Conservation (phyloP, 805 yeast species). For the Hermanozyma aechmeae region DNA sequence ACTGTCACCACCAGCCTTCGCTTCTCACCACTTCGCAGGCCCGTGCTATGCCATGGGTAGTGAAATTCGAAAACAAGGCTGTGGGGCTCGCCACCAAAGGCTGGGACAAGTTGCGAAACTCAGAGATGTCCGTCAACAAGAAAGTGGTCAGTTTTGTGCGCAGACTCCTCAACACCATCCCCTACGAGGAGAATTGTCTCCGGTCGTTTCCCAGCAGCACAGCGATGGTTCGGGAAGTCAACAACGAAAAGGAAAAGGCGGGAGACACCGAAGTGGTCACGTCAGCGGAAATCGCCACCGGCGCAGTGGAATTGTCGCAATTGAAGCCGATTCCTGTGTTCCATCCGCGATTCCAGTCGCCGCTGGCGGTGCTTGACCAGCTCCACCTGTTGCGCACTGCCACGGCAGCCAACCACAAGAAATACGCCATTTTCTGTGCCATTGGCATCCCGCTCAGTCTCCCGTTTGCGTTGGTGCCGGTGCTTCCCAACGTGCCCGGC, state of each 20-base stretch:
- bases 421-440: conserved; percentile 43
- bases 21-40: conserved; percentile 17
- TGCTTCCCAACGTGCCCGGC: conserved; percentile 90
- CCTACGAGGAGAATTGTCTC: conserved; percentile 74
- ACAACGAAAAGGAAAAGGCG: conserved; percentile 12
- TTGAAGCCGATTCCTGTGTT: conserved; percentile 31
- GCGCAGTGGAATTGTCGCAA: conserved; percentile 12
- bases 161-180: conserved; percentile 48
- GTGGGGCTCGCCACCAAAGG: conserved; percentile 41
- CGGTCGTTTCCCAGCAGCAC: conserved; percentile 65
- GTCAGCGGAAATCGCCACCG: conserved; percentile 8
- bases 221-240: conserved; percentile 44
- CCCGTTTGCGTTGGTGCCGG: conserved; percentile 74
- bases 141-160: conserved; percentile 47
- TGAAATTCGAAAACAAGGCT: conserved; percentile 36
- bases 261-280: conserved; percentile 5
- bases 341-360: conserved; percentile 27
- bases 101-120: conserved; percentile 55
- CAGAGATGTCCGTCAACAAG: conserved; percentile 48
- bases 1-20: conserved; percentile 49
- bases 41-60: conserved; percentile 20
- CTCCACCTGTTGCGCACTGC: conserved; percentile 31
- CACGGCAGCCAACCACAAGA: conserved; percentile 46
- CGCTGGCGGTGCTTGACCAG: conserved; percentile 25
- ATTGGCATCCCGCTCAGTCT: conserved; percentile 65